Evolutionary conservation across 2,329 filamentous ascomycete species (phyloP).

Genomic region (Colletotrichum higginsianum): DNA sequence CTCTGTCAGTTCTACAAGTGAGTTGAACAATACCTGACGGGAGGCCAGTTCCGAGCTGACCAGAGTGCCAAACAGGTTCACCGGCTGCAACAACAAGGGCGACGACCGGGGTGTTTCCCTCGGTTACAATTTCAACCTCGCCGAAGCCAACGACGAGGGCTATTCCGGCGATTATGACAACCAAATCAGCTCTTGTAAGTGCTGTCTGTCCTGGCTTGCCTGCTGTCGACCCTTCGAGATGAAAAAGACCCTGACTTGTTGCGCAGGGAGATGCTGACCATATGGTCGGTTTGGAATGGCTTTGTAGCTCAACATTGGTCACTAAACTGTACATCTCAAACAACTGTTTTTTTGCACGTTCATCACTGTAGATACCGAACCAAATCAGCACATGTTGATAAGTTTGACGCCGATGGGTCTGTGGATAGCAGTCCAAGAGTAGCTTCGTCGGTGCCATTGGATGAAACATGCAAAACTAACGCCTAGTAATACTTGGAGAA

Average conservation of each 20-base stretch:
- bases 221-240: not conserved
- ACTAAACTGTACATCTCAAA: not conserved
- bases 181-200: slow-evolving; percentile 39
- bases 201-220: too few relatives aligned
- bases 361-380: too few relatives aligned
- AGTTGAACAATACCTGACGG: too few relatives aligned
- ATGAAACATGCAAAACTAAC: too few relatives aligned
- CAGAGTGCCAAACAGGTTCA: not conserved
- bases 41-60: not conserved
- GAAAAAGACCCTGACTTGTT: not conserved
- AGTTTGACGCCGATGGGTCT: not conserved
- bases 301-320: not conserved
- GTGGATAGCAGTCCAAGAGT: not conserved
- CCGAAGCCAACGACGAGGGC: not conserved
- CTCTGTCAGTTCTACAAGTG: slow-evolving; percentile 38
- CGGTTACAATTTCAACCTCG: slow-evolving; percentile 36
- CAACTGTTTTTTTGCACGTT: not conserved
- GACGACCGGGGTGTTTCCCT: slow-evolving; percentile 32
- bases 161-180: slow-evolving; percentile 38
- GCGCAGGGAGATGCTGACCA: slow-evolving; percentile 33
- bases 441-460: not conserved
- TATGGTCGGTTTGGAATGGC: not conserved
- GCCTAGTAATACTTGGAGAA: slow-evolving; percentile 9
- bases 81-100: slow-evolving; percentile 31
- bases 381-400: not conserved